These are phyloP conservation scores for Nothophaeocryptopus gaeumannii DNA, from an alignment of 2,329 filamentous ascomycete genomes.

Conservation along the genomic window DNA sequence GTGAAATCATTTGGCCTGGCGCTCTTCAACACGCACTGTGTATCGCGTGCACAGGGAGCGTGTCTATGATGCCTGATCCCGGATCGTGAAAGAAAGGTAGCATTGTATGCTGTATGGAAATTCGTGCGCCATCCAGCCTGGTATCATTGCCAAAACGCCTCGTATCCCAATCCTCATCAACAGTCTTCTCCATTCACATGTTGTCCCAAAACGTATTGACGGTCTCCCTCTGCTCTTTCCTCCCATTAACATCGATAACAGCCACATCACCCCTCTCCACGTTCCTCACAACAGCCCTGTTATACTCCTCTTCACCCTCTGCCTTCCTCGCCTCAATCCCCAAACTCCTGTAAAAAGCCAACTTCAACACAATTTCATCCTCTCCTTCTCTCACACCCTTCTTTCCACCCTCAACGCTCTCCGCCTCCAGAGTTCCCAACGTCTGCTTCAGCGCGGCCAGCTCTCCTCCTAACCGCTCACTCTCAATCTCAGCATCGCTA, in stretches of 20 bases:
- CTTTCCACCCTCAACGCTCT: constrained; percentile 75
- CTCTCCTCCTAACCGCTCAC: constrained; percentile 82
- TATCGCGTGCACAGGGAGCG: no score
- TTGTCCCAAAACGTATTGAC: constrained; percentile 96
- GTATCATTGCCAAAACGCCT: constrained; percentile 13
- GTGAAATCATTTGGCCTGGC: no score
- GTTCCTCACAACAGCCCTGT: constrained; percentile 80
- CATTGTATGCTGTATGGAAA: no score
- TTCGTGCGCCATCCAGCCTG: neutral
- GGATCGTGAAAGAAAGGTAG: no score
- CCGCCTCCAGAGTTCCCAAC: constrained; percentile 77
- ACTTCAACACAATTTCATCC: constrained; percentile 61
- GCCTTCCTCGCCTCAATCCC: constrained; percentile 88
- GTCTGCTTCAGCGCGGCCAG: constrained; percentile 70
- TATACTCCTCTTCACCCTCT: constrained; percentile 69
- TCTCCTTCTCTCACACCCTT: constrained; percentile 41
- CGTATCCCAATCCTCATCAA: neutral
- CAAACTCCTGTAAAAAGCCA: constrained; percentile 87
- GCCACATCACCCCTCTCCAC: constrained; percentile 86
- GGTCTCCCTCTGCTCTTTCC: constrained; percentile 88
- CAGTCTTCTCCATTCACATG: constrained; percentile 51
- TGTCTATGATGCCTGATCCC: no score
- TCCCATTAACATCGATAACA: constrained; percentile 84
- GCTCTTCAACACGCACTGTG: no score
- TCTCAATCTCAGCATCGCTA: constrained; percentile 85